Evolutionary conservation across 1,284 basidiomycete genomes (phyloP).

Genomic region (Vanrija pseudolonga): DNA sequence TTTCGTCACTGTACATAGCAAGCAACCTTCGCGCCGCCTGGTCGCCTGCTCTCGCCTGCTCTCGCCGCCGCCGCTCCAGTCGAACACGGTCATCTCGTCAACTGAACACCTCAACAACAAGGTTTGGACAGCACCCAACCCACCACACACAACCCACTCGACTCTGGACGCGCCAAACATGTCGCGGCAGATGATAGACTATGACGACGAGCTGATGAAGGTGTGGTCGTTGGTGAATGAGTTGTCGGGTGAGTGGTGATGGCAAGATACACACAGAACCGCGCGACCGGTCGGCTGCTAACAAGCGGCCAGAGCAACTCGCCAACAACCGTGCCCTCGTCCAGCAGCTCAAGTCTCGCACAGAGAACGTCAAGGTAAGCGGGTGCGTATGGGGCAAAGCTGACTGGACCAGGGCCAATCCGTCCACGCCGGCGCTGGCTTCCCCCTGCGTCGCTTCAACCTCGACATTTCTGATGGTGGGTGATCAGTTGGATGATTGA

Average conservation of each 20-base stretch:
- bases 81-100: too few relatives aligned
- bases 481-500: slow-evolving; percentile 16
- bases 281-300: background rate
- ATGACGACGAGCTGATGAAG: slow-evolving; percentile 65
- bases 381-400: background rate
- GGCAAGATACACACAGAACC: background rate
- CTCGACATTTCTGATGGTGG: slow-evolving; percentile 84
- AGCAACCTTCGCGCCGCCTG: too few relatives aligned
- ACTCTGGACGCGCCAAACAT: slow-evolving; percentile 8
- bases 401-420: slow-evolving; percentile 63
- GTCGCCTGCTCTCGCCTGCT: too few relatives aligned
- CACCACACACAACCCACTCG: background rate
- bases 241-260: slow-evolving; percentile 51
- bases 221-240: slow-evolving; percentile 77
- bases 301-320: slow-evolving; percentile 65
- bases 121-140: background rate
- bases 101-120: too few relatives aligned
- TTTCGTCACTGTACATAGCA: background rate
- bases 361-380: slow-evolving; percentile 72
- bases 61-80: too few relatives aligned
- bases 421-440: slow-evolving; percentile 70
- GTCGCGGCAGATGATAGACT: slow-evolving; percentile 25
- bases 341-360: slow-evolving; percentile 66
- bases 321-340: slow-evolving; percentile 77
- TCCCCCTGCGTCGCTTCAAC: slow-evolving; percentile 82